Evolutionary conservation across 495 filamentous ascomycete genomes (phyloP).

Genomic region (Friedmanniomyces simplex): DNA sequence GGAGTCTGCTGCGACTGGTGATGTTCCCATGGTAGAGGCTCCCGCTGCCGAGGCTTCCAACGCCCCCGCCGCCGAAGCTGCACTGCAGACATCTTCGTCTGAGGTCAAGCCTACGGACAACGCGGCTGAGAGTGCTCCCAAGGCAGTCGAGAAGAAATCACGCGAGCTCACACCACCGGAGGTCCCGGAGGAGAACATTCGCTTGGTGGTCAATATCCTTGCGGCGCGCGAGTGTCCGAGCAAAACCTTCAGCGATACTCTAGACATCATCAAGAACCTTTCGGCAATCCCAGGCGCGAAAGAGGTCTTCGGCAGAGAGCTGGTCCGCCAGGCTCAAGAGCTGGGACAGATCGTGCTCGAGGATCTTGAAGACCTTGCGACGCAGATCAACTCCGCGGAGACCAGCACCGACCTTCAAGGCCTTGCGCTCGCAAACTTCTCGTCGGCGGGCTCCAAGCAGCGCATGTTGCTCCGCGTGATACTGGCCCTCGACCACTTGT

Average conservation of each 20-base stretch:
- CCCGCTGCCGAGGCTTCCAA: background rate
- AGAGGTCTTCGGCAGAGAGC: constrained; percentile 79
- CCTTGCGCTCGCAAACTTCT: constrained; percentile 87
- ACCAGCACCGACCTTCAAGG: constrained; percentile 92
- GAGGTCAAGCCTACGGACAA: constrained; percentile 24
- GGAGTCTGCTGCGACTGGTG: constrained; percentile 20
- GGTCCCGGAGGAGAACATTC: constrained; percentile 81
- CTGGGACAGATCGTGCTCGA: constrained; percentile 73
- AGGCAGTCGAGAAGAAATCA: constrained; percentile 50
- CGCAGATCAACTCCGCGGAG: constrained; percentile 75
- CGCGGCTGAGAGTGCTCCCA: constrained; percentile 21
- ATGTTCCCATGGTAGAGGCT: constrained; percentile 18
- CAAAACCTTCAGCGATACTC: constrained; percentile 91
- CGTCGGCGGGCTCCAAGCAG: constrained; percentile 87
- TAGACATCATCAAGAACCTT: constrained; percentile 95
- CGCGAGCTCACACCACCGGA: constrained; percentile 69
- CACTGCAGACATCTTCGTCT: constrained; percentile 17
- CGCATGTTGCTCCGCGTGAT: constrained; percentile 89
- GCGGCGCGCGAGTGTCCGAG: constrained; percentile 91
- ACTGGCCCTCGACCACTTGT: constrained; percentile 91
- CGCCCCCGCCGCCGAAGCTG: background rate
- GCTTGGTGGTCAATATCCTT: constrained; percentile 88
- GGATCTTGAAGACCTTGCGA: constrained; percentile 77
- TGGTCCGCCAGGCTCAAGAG: constrained; percentile 72
- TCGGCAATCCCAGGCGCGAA: constrained; percentile 86